Conservation (phyloP, 192 early-diverging fungal genomes). For the Fimicolochytrium jonesii region DNA sequence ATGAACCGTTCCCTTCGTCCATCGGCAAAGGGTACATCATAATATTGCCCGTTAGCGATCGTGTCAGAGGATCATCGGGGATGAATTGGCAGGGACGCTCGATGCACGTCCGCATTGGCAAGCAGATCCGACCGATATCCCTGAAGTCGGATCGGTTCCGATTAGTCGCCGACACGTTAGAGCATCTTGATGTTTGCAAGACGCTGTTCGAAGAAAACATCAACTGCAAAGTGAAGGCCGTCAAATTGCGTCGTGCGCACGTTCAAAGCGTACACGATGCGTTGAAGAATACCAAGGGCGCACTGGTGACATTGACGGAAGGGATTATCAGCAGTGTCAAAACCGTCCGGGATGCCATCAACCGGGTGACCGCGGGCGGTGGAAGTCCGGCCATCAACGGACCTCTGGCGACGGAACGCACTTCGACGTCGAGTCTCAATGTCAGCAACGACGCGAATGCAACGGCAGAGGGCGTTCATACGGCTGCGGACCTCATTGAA, state of each 20-base stretch:
- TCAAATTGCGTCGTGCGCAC: constrained; percentile 56
- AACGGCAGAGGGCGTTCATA: constrained; percentile 22
- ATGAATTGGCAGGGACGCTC: constrained; percentile 42
- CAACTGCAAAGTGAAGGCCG: constrained; percentile 37
- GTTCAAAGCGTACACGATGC: constrained; percentile 53
- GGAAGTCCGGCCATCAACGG: constrained; percentile 8
- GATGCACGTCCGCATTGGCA: constrained; percentile 36
- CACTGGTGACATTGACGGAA: constrained; percentile 51
- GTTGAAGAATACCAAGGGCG: constrained; percentile 54
- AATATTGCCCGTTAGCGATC: constrained; percentile 55
- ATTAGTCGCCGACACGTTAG: constrained; percentile 46
- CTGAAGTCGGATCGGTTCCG: constrained; percentile 55
- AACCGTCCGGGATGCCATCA: constrained; percentile 43
- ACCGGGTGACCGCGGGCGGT: constrained; percentile 11
- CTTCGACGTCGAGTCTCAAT: background rate
- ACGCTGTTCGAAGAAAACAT: constrained; percentile 49
- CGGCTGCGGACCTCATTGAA: constrained; percentile 53
- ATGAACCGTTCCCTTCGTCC: constrained; percentile 14
- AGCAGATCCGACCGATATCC: constrained; percentile 38
- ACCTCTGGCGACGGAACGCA: background rate
- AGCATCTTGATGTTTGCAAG: constrained; percentile 39
- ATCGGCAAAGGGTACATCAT: constrained; percentile 52
- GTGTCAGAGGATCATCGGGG: constrained; percentile 43
- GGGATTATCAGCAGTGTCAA: constrained; percentile 51
- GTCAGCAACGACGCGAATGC: background rate